phyloP scores from a whole-genome alignment of 2,329 filamentous ascomycete genomes.

The Elsinoe perseae region DNA sequence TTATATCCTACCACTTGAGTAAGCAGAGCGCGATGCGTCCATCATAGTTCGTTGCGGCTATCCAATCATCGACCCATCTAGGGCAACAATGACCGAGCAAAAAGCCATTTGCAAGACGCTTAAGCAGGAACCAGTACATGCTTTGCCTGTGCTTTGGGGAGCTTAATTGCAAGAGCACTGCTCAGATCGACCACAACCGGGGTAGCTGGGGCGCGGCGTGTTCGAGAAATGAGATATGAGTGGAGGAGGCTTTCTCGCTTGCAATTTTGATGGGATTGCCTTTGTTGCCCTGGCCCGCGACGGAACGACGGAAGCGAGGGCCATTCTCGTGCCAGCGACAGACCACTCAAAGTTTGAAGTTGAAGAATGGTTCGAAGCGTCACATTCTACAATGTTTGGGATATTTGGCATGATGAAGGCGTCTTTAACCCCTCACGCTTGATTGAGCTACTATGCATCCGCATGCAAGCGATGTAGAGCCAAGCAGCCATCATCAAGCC shows the following conservation, averaged over 20 bases:
- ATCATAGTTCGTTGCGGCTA: not conserved
- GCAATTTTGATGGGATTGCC: not conserved
- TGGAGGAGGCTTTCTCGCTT: constrained; percentile 12
- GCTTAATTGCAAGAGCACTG: not conserved
- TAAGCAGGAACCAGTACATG: constrained; percentile 4
- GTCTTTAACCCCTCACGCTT: not conserved
- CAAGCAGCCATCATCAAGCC: not conserved
- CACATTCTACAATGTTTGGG: not conserved
- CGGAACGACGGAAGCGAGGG: constrained; percentile 5
- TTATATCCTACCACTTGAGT: not conserved
- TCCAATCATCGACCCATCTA: not conserved
- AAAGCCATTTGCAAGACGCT: not conserved
- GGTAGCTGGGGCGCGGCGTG: not conserved
- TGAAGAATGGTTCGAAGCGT: not conserved
- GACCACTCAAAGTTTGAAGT: not conserved
- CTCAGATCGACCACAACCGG: not conserved
- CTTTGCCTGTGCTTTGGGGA: constrained; percentile 2
- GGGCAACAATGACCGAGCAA: too few species aligned
- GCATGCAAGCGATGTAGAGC: not conserved
- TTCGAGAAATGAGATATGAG: constrained; percentile 4
- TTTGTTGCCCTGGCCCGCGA: not conserved
- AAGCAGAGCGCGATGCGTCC: not conserved
- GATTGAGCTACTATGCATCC: not conserved
- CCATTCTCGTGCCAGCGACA: not conserved
- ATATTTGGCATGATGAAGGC: not conserved